These are phyloP conservation scores for Iris pallida DNA, from an alignment of 116 monocot species.

Conservation along the genomic window DNA sequence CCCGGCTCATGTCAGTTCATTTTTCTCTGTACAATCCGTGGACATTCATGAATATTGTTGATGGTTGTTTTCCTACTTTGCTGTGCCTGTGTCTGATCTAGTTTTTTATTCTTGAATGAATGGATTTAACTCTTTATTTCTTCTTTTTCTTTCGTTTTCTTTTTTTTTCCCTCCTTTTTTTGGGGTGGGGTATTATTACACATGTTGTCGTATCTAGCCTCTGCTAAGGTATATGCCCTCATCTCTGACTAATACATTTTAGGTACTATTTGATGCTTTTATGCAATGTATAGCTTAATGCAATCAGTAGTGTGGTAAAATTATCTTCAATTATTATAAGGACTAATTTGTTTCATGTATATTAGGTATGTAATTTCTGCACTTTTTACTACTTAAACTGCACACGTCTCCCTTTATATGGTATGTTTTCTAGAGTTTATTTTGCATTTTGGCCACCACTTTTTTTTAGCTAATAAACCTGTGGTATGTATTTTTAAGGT, in stretches of 20 bases:
- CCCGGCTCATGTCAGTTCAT: too few relatives aligned
- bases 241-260: background rate
- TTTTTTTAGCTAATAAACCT: background rate
- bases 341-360: background rate
- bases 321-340: background rate
- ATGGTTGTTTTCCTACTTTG: too few relatives aligned
- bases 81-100: too few relatives aligned
- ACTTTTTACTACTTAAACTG: background rate
- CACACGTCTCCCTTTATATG: background rate
- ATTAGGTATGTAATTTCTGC: background rate
- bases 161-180: too few relatives aligned
- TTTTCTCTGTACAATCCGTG: too few relatives aligned
- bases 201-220: too few relatives aligned
- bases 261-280: background rate
- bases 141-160: too few relatives aligned
- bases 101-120: too few relatives aligned
- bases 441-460: background rate
- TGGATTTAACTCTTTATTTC: too few relatives aligned
- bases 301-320: background rate
- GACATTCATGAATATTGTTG: too few relatives aligned
- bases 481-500: constrained; percentile 30
- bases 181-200: too few relatives aligned
- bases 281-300: background rate
- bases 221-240: too few relatives aligned
- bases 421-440: background rate